Evolutionary conservation across 2,329 filamentous ascomycete species (phyloP), one percentile per base, ranked within the genome.

Genomic region (Ophidiomyces ophidiicola): DNA sequence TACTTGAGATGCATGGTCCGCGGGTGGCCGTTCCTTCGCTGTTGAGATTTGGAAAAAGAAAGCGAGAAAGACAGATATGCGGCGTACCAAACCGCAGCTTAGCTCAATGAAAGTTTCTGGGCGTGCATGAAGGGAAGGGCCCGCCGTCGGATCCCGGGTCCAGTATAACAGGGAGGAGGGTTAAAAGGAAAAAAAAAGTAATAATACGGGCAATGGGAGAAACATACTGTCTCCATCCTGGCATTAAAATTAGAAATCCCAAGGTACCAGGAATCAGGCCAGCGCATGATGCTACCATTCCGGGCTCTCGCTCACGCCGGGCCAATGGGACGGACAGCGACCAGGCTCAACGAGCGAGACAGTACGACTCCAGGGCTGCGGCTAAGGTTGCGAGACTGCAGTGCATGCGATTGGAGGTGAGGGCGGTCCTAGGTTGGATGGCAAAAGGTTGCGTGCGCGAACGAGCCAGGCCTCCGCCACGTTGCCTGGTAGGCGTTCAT

Each of bases 271-370:
- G 36, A 39, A 14, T 29, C 20, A 26, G 30, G 29, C 28, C 18
- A n/a, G 26, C n/a, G n/a, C 30, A 28, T 29, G 20, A 39, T 39
- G 37, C 17, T 33, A 39, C 37, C 30, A 33, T 39, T 39, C n/a
- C 31, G 21, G 30, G 17, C 12, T 17, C 17, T 33, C 30, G 37
- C 37, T 20, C 30, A 20, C 29, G 30, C 37, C 37, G 37, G 23
- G 24, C 37, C 37, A 39, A 39, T 39, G 37, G 37, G 23, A 28
- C 29, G 6, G 21, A 10, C 11, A 15, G 12, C 3, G 6, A 19
- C n/a, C 17, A 36, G 25, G 18, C 30, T 12, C 17, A n/a, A n/a
- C n/a, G n/a, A n/a, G n/a, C n/a, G n/a, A n/a, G n/a, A n/a, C n/a
- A n/a, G n/a, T n/a, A n/a, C n/a, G n/a, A n/a, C n/a, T n/a, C n/a